Evolutionary conservation across 352 stramenopile species (phyloP), one percentile per base, ranked within the genome.

Genomic region (Pythium pyrilobum): DNA sequence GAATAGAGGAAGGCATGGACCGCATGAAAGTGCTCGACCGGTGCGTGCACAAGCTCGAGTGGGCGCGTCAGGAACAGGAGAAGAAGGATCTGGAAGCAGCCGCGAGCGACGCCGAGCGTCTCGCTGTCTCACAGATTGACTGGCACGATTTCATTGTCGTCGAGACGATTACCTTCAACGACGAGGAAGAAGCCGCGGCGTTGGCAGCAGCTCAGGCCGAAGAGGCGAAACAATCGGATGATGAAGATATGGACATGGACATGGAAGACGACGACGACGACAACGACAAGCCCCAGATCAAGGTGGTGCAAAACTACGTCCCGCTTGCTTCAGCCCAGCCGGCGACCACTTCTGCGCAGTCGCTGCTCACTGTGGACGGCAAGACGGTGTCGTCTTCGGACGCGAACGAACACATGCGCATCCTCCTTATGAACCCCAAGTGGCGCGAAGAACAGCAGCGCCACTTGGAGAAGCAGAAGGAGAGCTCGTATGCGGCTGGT

Each of bases 121-220:
- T 83, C 13, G 85, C 82, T 39, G 59, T 87, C 15, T 69, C 79
- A 27, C 74, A 90, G 62, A 79, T 99, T 58, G 97, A 99, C 77
- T 99, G 97, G 97, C 93, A 99, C 69, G 96, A 99, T 72, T 99
- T 99, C 65, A 94, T 98, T 4, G 86, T 99, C 3, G 97, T 99
- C 0, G 97, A 99, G 68, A 98, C 94, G 12, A 99, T 99, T 62
- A 96, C 93, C 23, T 99, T 99, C 57, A 77, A 92, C 20, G 77
- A 90, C 29, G 77, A 96, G 36, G 91, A 98, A 66, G 76, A 92
- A 37, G 70, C 73, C 9, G 61, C 58, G 1, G 61, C 59, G 10
- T 65, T 70, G 42, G 58, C 57, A 11, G 60, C 69, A 13, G 50
- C 52, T 43, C 44, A 56, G 8, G 59, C 64, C 1, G 51, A 54